Evolutionary conservation across 768 basidiomycete species (phyloP).

Genomic region (Agrocybe praecox): DNA sequence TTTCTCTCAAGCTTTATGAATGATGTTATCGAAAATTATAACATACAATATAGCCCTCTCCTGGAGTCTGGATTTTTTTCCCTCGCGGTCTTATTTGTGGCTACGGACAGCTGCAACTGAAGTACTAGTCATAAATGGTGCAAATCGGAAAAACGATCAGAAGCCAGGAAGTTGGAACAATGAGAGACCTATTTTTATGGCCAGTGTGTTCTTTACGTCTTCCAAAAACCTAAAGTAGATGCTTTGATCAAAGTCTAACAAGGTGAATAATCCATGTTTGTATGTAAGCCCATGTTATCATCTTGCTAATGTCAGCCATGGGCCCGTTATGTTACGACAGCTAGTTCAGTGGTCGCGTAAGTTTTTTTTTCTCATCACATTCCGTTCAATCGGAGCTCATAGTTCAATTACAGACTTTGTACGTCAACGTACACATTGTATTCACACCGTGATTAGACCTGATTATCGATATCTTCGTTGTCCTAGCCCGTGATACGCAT

Average conservation of each 20-base stretch:
- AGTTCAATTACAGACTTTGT: conserved; percentile 3
- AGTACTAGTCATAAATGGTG: neutral
- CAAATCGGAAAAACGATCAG: neutral
- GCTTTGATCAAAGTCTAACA: neutral
- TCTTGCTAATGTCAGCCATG: neutral
- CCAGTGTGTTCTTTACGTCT: too few relatives aligned
- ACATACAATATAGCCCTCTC: too few relatives aligned
- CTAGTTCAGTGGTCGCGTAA: neutral
- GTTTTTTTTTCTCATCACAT: neutral
- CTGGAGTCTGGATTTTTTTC: neutral
- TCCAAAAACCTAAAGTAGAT: too few relatives aligned
- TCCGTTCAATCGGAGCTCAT: neutral
- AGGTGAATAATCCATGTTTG: neutral
- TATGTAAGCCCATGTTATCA: neutral
- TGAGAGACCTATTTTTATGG: too few relatives aligned
- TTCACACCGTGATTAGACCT: conserved; percentile 14
- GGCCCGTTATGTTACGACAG: neutral
- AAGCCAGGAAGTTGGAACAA: neutral
- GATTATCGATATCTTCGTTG: neutral
- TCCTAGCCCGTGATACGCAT: neutral
- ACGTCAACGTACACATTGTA: conserved; percentile 3
- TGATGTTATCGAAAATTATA: too few relatives aligned
- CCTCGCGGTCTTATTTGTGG: neutral
- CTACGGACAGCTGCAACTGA: neutral
- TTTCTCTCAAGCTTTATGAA: too few relatives aligned